These are phyloP conservation scores for Datisca glomerata DNA, from an alignment of 306 rosid species.

Conservation along the genomic window DNA sequence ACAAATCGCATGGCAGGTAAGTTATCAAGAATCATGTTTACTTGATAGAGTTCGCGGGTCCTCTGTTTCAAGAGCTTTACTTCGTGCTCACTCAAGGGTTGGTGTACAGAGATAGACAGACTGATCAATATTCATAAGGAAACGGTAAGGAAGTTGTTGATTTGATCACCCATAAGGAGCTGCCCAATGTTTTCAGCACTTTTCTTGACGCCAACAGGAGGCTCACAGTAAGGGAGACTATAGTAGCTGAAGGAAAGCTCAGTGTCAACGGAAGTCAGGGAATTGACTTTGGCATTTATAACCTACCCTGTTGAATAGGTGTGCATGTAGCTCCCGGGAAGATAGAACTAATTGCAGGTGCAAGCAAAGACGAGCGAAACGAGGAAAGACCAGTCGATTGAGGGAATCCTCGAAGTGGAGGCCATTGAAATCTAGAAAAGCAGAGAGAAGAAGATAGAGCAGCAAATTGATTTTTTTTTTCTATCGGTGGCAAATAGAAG, in stretches of 20 bases:
- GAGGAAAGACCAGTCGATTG: too few species aligned
- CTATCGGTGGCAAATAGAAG: too few species aligned
- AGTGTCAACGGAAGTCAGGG: too few species aligned
- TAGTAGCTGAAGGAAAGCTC: too few species aligned
- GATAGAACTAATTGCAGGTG: constrained; percentile 53
- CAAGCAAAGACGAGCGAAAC: too few species aligned
- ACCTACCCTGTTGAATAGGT: constrained; percentile 32
- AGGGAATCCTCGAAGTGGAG: too few species aligned
- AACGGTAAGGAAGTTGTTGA: constrained; percentile 51
- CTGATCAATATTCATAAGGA: constrained; percentile 41
- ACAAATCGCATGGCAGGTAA: constrained; percentile 57
- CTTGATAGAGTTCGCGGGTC: constrained; percentile 53
- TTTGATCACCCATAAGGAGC: constrained; percentile 65
- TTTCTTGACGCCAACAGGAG: constrained; percentile 50
- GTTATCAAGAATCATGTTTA: constrained; percentile 23
- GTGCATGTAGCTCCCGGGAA: constrained; percentile 53
- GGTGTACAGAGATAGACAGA: constrained; percentile 38
- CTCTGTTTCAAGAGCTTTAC: constrained; percentile 51
- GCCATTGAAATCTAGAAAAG: too few species aligned
- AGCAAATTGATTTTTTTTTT: too few species aligned
- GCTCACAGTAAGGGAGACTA: too few species aligned
- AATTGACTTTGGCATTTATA: constrained; percentile 42
- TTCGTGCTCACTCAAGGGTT: constrained; percentile 29
- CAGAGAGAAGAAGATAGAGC: too few species aligned
- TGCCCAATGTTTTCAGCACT: constrained; percentile 68